A percentile compares a stretch with the other conserved stretches of the same genome.
These are phyloP conservation scores for Trichosporon asahii DNA, from an alignment of 1,284 basidiomycete genomes.

Conservation along the genomic window DNA sequence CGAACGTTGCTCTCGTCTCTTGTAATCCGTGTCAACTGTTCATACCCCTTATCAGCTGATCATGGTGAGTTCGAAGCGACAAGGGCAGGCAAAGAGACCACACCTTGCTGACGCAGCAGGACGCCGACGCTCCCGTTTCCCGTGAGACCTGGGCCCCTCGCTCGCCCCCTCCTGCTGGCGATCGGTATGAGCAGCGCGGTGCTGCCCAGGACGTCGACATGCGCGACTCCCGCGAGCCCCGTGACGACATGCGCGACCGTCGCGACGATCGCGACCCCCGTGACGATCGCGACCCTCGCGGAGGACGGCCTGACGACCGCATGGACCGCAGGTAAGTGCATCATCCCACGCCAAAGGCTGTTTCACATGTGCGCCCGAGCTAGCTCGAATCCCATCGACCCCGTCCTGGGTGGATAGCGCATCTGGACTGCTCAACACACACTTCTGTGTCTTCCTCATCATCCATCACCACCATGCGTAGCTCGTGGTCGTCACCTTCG, in stretches of 20 bases:
- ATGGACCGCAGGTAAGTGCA: constrained; percentile 10
- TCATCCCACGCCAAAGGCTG: neutral
- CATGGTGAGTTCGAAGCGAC: neutral
- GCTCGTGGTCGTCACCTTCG: neutral
- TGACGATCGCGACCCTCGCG: constrained; percentile 1
- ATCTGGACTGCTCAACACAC: neutral
- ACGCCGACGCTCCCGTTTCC: constrained; percentile 32
- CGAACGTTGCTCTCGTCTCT: neutral
- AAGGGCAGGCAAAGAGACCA: neutral
- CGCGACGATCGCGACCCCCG: neutral
- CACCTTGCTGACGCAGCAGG: constrained; percentile 9
- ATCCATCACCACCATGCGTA: neutral
- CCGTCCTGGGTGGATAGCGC: neutral
- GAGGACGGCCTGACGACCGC: neutral
- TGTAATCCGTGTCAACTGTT: neutral
- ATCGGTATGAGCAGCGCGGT: constrained; percentile 22
- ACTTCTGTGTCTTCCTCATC: neutral
- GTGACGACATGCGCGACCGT: neutral
- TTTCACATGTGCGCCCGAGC: neutral
- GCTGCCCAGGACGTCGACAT: constrained; percentile 19
- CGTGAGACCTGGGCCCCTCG: constrained; percentile 44
- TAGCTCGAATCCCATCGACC: neutral
- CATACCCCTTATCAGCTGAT: neutral
- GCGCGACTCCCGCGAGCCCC: constrained; percentile 11
- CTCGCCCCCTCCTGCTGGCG: constrained; percentile 22